Conservation (phyloP, 305 asterid species). For the Fraxinus angustifolia region DNA sequence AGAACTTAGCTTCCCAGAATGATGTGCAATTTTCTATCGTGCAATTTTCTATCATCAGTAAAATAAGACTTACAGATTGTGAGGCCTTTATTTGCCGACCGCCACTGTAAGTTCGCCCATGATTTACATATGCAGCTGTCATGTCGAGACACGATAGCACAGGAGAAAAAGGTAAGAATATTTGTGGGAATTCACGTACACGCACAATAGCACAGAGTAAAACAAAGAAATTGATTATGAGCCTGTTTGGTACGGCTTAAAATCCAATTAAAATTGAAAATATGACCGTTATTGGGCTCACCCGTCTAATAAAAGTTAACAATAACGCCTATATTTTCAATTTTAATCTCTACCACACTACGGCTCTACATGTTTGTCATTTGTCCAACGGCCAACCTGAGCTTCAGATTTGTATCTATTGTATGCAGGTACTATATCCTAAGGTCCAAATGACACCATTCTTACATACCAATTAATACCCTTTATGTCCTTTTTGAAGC, state of each 20-base stretch:
- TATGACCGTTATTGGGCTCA: too few species aligned
- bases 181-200: neutral
- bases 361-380: neutral
- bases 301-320: too few species aligned
- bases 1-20: neutral
- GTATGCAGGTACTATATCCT: neutral
- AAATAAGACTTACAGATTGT: conserved; percentile 38
- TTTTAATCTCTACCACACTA: too few species aligned
- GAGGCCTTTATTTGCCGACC: conserved; percentile 32
- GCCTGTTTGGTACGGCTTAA: too few species aligned
- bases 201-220: neutral
- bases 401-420: neutral
- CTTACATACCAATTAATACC: neutral
- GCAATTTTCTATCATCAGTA: neutral
- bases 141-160: conserved; percentile 1
- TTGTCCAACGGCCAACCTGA: neutral
- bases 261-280: too few species aligned
- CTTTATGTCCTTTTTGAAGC: neutral
- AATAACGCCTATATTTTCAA: too few species aligned
- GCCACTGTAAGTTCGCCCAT: conserved; percentile 34
- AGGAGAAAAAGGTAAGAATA: neutral
- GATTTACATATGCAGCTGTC: conserved; percentile 34
- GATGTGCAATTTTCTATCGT: neutral
- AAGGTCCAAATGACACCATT: neutral
- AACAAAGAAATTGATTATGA: neutral